phyloP scores from a whole-genome alignment of 1,284 basidiomycete species.

The Apiotrichum siamense region DNA sequence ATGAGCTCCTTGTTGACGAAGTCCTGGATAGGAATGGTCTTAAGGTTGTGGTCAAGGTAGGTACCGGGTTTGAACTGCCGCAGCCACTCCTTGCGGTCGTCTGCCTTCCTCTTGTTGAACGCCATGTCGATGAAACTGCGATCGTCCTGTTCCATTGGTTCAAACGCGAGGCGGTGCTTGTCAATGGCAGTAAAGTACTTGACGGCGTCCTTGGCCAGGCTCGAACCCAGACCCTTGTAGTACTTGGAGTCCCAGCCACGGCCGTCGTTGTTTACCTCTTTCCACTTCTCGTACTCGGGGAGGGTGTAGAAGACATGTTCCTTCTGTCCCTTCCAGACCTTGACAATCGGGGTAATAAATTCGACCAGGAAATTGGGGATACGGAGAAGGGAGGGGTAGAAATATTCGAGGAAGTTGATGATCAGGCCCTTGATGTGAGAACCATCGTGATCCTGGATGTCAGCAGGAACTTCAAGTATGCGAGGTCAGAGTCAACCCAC shows the following conservation, averaged over 20 bases:
- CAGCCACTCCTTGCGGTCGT: constrained; percentile 98
- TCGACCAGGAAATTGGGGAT: constrained; percentile 92
- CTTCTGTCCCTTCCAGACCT: constrained; percentile 77
- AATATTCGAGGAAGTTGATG: constrained; percentile 97
- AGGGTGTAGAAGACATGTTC: constrained; percentile 92
- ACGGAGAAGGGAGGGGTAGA: constrained; percentile 90
- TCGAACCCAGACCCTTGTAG: constrained; percentile 98
- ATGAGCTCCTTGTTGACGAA: constrained; percentile 99
- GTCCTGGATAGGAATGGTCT: constrained; percentile 80
- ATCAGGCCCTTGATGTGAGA: constrained; percentile 99
- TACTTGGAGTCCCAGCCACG: constrained; percentile 90
- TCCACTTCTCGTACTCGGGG: constrained; percentile 93
- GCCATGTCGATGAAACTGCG: constrained; percentile 90
- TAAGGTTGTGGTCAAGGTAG: constrained; percentile 81
- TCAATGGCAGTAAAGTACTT: constrained; percentile 90
- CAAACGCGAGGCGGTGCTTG: constrained; percentile 92
- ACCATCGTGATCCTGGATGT: constrained; percentile 90
- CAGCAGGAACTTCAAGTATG: background rate
- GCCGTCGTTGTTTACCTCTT: constrained; percentile 69
- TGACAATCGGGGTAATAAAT: constrained; percentile 97
- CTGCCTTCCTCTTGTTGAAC: constrained; percentile 99
- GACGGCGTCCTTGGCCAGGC: constrained; percentile 77
- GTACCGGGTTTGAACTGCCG: constrained; percentile 94
- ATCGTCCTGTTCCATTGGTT: constrained; percentile 73
- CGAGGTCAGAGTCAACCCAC: constrained; percentile 46